A percentile compares a stretch with the other conserved stretches of the same genome.
These are phyloP conservation scores for Eragrostis nindensis DNA, from an alignment of 176 grass and related monocot species.

Conservation along the genomic window DNA sequence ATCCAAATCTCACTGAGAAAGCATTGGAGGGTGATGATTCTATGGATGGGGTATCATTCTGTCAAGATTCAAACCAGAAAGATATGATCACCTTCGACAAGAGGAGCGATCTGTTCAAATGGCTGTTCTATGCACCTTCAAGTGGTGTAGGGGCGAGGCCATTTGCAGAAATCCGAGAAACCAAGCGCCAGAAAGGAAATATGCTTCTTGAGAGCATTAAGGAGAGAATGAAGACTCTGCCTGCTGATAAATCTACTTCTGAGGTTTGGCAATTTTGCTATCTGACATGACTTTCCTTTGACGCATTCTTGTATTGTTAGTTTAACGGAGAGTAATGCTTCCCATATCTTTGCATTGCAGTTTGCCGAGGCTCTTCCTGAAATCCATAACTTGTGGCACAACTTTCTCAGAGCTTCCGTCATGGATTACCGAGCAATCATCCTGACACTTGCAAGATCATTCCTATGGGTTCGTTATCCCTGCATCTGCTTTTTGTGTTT, in stretches of 20 bases:
- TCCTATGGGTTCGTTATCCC: conserved; percentile 39
- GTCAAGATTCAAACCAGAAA: conserved; percentile 26
- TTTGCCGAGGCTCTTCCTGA: conserved; percentile 5
- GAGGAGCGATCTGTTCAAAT: conserved; percentile 24
- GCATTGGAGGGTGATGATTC: conserved; percentile 8
- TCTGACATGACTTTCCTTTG: background rate
- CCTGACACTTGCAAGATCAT: conserved; percentile 23
- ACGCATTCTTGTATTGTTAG: background rate
- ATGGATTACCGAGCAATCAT: conserved; percentile 37
- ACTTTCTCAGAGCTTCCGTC: conserved; percentile 17
- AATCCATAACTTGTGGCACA: conserved; percentile 34
- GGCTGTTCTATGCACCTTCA: conserved; percentile 44
- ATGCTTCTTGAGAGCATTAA: conserved; percentile 28
- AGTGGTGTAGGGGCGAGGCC: conserved; percentile 9
- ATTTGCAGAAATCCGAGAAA: conserved; percentile 16
- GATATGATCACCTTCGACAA: conserved; percentile 16
- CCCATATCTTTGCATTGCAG: conserved; percentile 32
- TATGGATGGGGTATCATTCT: background rate
- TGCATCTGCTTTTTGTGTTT: background rate
- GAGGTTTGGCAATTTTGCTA: conserved; percentile 17
- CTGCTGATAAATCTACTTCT: conserved; percentile 16
- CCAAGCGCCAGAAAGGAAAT: conserved; percentile 3
- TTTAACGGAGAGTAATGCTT: background rate
- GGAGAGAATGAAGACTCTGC: conserved; percentile 31
- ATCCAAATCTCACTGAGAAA: background rate